A percentile compares a stretch with the other conserved stretches of the same genome.
Conservation (phyloP, 2,329 filamentous ascomycete genomes). For the Rhynchosporium graminicola region DNA sequence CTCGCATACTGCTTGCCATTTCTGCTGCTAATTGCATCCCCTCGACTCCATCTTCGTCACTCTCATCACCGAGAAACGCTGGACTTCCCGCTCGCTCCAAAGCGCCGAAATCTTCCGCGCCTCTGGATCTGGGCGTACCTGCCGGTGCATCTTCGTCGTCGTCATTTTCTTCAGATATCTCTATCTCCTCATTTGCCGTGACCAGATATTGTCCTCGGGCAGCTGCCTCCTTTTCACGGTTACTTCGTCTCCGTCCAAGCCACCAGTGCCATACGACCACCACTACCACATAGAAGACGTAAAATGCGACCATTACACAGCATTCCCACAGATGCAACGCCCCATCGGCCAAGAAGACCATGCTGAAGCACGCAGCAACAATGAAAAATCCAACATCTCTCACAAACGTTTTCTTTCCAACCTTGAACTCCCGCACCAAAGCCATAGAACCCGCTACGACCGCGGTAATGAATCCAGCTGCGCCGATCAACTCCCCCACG, state of each 20-base stretch:
- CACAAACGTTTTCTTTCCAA: conserved; percentile 85
- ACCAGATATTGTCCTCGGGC: conserved; percentile 74
- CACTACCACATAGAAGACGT: conserved; percentile 82
- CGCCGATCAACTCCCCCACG: conserved; percentile 91
- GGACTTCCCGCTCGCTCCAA: conserved; percentile 39
- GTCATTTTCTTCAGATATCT: conserved; percentile 66
- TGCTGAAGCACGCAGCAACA: conserved; percentile 79
- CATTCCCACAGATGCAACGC: conserved; percentile 87
- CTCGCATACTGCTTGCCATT: conserved; percentile 89
- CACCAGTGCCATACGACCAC: conserved; percentile 95
- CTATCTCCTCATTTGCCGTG: conserved; percentile 51
- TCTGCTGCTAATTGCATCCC: conserved; percentile 74
- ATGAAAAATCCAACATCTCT: conserved; percentile 93
- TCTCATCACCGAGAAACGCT: conserved; percentile 41
- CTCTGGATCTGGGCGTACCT: conserved; percentile 38
- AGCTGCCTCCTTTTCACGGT: conserved; percentile 66
- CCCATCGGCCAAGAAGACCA: conserved; percentile 85
- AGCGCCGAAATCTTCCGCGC: conserved; percentile 38
- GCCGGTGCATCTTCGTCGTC: conserved; percentile 52
- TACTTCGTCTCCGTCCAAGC: conserved; percentile 60
- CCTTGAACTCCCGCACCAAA: conserved; percentile 89
- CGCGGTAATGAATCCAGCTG: conserved; percentile 92
- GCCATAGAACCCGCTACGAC: conserved; percentile 98
- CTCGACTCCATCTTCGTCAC: conserved; percentile 55
- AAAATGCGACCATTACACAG: conserved; percentile 84